Evolutionary conservation across 2,329 filamentous ascomycete species (phyloP).

Genomic region (Lasiodiplodia theobromae): DNA sequence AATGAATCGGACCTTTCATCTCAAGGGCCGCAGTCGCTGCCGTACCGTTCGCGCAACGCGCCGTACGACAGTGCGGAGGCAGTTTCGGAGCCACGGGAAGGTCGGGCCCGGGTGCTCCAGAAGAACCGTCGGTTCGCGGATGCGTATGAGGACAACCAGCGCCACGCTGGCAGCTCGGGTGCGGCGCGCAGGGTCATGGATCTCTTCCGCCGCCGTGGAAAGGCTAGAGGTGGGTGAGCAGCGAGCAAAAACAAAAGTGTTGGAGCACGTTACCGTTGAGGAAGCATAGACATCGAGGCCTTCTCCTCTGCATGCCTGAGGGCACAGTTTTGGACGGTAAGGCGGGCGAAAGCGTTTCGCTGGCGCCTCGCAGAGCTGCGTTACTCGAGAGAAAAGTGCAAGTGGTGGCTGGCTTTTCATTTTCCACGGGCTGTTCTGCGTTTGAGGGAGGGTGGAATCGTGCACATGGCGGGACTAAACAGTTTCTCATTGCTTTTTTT

Average conservation of each 20-base stretch:
- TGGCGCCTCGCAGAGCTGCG: constrained; percentile 3
- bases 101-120: constrained; percentile 65
- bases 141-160: constrained; percentile 76
- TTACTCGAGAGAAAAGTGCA: not conserved
- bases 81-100: constrained; percentile 35
- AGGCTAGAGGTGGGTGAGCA: constrained; percentile 60
- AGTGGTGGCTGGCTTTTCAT: constrained; percentile 8
- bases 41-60: constrained; percentile 48
- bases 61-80: constrained; percentile 43
- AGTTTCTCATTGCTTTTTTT: constrained; percentile 16
- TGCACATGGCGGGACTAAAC: constrained; percentile 23
- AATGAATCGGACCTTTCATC: constrained; percentile 47
- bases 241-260: not conserved
- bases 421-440: not conserved
- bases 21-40: constrained; percentile 33
- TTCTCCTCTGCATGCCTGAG: constrained; percentile 11
- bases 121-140: constrained; percentile 89
- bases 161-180: constrained; percentile 80
- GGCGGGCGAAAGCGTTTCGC: constrained; percentile 1
- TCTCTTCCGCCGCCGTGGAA: constrained; percentile 89
- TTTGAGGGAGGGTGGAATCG: constrained; percentile 16
- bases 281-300: constrained; percentile 5
- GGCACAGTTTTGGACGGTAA: constrained; percentile 11
- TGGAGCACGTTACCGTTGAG: not conserved
- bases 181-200: constrained; percentile 96